Evolutionary conservation across 202 grass and related monocot species (phyloP), one percentile per base, ranked within the genome.

Genomic region (Tripidium arundinaceum): DNA sequence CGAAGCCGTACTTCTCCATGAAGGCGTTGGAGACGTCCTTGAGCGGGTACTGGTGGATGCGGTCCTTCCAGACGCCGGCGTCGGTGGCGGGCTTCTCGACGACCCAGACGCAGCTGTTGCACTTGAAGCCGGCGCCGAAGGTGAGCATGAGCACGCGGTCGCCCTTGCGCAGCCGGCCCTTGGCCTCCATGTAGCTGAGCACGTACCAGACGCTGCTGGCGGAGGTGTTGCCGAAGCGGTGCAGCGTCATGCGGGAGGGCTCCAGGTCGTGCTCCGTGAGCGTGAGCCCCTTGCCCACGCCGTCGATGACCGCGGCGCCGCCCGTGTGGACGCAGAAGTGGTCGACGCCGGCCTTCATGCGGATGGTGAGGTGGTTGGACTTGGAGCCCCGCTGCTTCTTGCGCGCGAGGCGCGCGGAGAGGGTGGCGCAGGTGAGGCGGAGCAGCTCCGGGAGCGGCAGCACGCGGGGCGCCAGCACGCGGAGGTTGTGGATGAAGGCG

Each of bases 191-290:
- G 85, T 97, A 97, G 0, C 49, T 47, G 1, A 97, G 68, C 28
- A 97, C 94, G 62, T 94, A 97, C 94, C 91, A 97, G n/a, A 97
- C 84, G 79, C 94, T 97, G 85, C 94, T 97, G 3, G 94, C 94
- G 6, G 94, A 97, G 16, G 91, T 97, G 89, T 97, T 94, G 5
- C 91, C 91, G 66, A 91, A 97, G 24, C 94, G 82, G 89, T 97
- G 91, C 29, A 97, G 91, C 61, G 94, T 94, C 94, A 97, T 94
- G 21, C 89, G 86, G 0, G 87, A 83, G 2, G 94, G 94, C 85
- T 97, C 94, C 27, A 97, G 86, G 72, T 97, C 94, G 59, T 77
- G 66, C 76, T 90, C 84, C 26, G 72, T 83, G 0, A 97, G 87
- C 22, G 83, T 83, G 15, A 94, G 85, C 12, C 89, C 87, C 43